A percentile compares a stretch with the other conserved stretches of the same genome.
Evolutionary conservation across 371 early-diverging fungal species (phyloP).

Genomic region (Mortierella sp.): DNA sequence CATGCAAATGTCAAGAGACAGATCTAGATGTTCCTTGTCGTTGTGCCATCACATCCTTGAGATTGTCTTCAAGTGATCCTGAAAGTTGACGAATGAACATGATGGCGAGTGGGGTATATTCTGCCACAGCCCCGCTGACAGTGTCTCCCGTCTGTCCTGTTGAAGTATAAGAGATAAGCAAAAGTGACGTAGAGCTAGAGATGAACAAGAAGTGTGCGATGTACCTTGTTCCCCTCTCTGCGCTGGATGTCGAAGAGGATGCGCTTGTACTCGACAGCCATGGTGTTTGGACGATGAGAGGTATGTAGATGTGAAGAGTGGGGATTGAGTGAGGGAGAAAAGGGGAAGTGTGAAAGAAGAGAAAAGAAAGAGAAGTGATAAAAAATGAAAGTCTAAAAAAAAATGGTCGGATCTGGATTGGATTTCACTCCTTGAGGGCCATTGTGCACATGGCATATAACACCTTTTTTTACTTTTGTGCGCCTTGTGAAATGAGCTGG

Average conservation of each 20-base stretch:
- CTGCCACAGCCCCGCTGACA: not conserved
- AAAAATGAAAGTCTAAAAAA: conserved; percentile 5
- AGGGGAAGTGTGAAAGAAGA: not conserved
- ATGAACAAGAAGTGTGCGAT: not conserved
- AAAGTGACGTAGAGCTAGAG: not conserved
- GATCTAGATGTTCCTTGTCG: not conserved
- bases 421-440: not conserved
- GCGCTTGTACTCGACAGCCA: conserved; percentile 75
- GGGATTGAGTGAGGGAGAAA: not conserved
- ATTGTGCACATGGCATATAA: no score
- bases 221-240: conserved; percentile 77
- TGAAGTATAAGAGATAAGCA: not conserved
- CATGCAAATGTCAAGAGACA: no score
- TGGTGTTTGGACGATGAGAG: conserved; percentile 30
- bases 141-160: not conserved
- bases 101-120: no score
- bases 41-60: not conserved
- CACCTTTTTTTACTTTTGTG: not conserved
- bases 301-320: not conserved
- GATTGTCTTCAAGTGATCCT: not conserved
- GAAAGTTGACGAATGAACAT: not conserved
- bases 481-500: conserved; percentile 2
- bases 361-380: not conserved
- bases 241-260: conserved; percentile 80
- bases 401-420: not conserved